A percentile compares a stretch with the other conserved stretches of the same genome.
Evolutionary conservation across 345 rosid species (phyloP).

Genomic region (Xanthoceras sorbifolium): DNA sequence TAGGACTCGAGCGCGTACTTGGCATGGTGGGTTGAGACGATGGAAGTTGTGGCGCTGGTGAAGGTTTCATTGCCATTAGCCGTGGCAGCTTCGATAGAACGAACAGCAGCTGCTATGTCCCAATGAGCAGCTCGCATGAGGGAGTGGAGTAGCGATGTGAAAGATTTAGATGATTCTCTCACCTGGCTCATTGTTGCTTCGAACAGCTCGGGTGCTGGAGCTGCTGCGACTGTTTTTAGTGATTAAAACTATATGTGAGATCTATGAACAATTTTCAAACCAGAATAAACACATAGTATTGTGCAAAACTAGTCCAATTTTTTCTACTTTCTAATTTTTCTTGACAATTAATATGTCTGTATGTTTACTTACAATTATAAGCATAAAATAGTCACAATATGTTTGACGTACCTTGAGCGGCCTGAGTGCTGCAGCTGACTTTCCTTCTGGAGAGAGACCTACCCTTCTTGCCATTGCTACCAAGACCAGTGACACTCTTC

Average conservation of each 20-base stretch:
- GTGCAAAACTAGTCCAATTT: too few species aligned
- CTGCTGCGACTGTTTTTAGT: conserved; percentile 54
- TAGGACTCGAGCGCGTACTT: conserved; percentile 86
- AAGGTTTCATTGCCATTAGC: conserved; percentile 20
- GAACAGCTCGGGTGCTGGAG: conserved; percentile 82
- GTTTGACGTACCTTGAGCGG: conserved; percentile 30
- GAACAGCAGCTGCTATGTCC: conserved; percentile 93
- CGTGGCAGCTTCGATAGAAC: conserved; percentile 80
- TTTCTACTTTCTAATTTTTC: too few species aligned
- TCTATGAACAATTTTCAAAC: too few species aligned
- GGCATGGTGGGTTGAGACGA: conserved; percentile 67
- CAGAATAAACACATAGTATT: too few species aligned
- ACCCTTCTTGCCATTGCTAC: conserved; percentile 55
- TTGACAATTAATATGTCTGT: too few species aligned
- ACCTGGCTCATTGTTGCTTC: conserved; percentile 69
- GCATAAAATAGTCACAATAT: background rate
- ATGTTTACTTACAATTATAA: too few species aligned
- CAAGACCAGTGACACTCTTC: conserved; percentile 28
- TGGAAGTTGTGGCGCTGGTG: conserved; percentile 42
- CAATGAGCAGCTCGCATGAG: conserved; percentile 89
- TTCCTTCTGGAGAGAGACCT: conserved; percentile 62
- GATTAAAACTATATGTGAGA: too few species aligned
- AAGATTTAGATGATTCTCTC: conserved; percentile 76
- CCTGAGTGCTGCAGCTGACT: conserved; percentile 70
- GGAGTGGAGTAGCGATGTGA: conserved; percentile 72